phyloP scores from a whole-genome alignment of 2,329 filamentous ascomycete genomes.

The Arachnomyces sp. region DNA sequence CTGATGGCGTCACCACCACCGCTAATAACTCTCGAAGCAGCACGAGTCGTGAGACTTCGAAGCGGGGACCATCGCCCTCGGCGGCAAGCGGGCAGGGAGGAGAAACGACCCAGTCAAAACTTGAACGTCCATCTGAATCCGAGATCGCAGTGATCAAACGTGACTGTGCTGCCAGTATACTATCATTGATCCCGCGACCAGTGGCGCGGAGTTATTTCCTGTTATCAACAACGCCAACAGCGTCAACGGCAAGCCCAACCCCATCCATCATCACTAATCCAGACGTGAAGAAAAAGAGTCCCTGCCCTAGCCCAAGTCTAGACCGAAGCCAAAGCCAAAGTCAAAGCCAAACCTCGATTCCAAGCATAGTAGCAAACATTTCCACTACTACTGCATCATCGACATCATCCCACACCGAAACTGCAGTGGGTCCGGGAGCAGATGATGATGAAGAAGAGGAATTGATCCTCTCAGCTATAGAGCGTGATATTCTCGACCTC shows the following conservation, averaged over 20 bases:
- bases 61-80: background rate
- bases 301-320: background rate
- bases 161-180: conserved; percentile 36
- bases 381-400: conserved; percentile 12
- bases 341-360: conserved; percentile 3
- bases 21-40: conserved; percentile 1
- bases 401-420: conserved; percentile 10
- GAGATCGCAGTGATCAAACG: conserved; percentile 36
- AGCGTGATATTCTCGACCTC: conserved; percentile 59
- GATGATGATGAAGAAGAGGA: conserved; percentile 38
- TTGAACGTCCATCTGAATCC: conserved; percentile 16
- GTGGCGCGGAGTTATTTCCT: conserved; percentile 40
- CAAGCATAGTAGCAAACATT: conserved; percentile 3
- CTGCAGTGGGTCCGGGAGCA: conserved; percentile 8
- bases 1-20: background rate
- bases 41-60: conserved; percentile 5
- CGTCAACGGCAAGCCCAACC: background rate
- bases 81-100: conserved; percentile 1
- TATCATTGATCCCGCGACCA: conserved; percentile 35
- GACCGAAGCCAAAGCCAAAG: conserved; percentile 1
- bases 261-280: background rate
- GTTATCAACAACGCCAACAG: conserved; percentile 9
- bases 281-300: background rate
- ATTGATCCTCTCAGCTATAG: conserved; percentile 51
- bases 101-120: conserved; percentile 8